Percentiles rank a stretch among this genome's conserved stretches.
These are phyloP conservation scores for Tripterygium wilfordii DNA, from an alignment of 177 flowering plant genomes.

Conservation along the genomic window DNA sequence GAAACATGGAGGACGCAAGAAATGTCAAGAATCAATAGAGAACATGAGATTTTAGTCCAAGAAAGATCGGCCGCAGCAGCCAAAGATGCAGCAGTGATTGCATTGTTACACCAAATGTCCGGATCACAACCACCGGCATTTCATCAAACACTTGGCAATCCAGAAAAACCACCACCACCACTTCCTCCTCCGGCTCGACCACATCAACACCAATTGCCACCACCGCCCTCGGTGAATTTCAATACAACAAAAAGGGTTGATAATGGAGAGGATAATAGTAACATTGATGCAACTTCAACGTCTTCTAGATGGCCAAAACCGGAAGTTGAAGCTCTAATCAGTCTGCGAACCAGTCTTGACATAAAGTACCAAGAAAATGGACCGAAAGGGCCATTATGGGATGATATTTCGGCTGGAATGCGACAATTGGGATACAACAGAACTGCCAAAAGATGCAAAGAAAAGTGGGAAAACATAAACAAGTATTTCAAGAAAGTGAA, in stretches of 20 bases:
- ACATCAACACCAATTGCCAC: too few species aligned
- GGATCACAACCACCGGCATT: constrained; percentile 26
- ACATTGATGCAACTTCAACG: background rate
- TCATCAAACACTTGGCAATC: constrained; percentile 1
- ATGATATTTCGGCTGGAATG: constrained; percentile 29
- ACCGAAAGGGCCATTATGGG: constrained; percentile 33
- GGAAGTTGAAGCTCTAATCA: constrained; percentile 26
- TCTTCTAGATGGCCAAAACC: constrained; percentile 26
- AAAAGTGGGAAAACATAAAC: constrained; percentile 43
- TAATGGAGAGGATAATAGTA: constrained; percentile 3
- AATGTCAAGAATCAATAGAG: constrained; percentile 53
- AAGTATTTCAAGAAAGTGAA: constrained; percentile 39
- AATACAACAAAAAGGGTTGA: constrained; percentile 15
- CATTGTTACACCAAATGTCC: constrained; percentile 62
- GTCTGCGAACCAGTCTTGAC: constrained; percentile 13
- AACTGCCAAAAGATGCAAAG: constrained; percentile 32
- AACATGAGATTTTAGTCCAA: constrained; percentile 59
- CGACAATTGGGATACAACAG: constrained; percentile 22
- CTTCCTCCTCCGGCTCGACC: background rate
- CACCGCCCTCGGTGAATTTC: background rate
- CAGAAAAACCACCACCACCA: constrained; percentile 12
- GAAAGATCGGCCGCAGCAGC: constrained; percentile 70
- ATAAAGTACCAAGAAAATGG: constrained; percentile 22
- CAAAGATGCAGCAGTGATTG: constrained; percentile 63
- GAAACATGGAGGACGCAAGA: constrained; percentile 81